Conservation (phyloP, 495 filamentous ascomycete genomes). For the Penicillium daleae region DNA sequence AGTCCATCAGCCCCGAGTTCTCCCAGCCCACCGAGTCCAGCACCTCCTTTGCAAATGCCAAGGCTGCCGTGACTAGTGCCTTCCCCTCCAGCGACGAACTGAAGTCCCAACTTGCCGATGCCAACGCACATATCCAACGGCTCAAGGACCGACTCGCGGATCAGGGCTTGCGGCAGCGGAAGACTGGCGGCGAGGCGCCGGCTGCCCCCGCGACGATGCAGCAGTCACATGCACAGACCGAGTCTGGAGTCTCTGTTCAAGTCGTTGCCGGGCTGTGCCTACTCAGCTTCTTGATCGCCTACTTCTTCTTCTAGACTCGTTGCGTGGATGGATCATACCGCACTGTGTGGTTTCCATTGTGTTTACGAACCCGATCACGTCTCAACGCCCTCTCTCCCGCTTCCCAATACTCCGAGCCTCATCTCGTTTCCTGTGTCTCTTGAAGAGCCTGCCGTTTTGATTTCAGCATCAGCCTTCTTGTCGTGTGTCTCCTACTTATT, state of each 20-base stretch:
- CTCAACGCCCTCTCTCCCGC: slow-evolving; percentile 27
- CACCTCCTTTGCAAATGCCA: slow-evolving; percentile 27
- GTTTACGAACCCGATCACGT: slow-evolving; percentile 31
- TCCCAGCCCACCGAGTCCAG: slow-evolving; percentile 29
- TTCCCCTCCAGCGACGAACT: slow-evolving; percentile 64
- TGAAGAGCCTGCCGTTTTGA: slow-evolving; percentile 31
- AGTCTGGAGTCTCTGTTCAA: slow-evolving; percentile 83
- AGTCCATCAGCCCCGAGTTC: slow-evolving; percentile 40
- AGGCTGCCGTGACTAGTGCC: slow-evolving; percentile 48
- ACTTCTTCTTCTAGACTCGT: slow-evolving; percentile 80
- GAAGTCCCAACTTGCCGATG: slow-evolving; percentile 72
- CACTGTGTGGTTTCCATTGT: slow-evolving; percentile 16
- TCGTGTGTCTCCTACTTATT: slow-evolving; percentile 21
- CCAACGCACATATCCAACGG: slow-evolving; percentile 71
- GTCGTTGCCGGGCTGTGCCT: slow-evolving; percentile 83
- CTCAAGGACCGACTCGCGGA: slow-evolving; percentile 72
- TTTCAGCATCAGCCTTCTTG: slow-evolving; percentile 36
- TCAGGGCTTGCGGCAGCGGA: slow-evolving; percentile 72
- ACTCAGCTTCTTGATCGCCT: slow-evolving; percentile 88
- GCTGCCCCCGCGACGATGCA: slow-evolving; percentile 45
- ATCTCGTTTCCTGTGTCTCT: slow-evolving; percentile 27
- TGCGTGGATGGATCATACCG: slow-evolving; percentile 23
- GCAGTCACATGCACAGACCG: slow-evolving; percentile 52
- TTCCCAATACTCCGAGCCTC: slow-evolving; percentile 8
- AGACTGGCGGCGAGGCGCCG: slow-evolving; percentile 49